Evolutionary conservation across 2,329 filamentous ascomycete genomes (phyloP), one percentile per base, ranked within the genome.

Genomic region (Aspergillus caelatus): DNA sequence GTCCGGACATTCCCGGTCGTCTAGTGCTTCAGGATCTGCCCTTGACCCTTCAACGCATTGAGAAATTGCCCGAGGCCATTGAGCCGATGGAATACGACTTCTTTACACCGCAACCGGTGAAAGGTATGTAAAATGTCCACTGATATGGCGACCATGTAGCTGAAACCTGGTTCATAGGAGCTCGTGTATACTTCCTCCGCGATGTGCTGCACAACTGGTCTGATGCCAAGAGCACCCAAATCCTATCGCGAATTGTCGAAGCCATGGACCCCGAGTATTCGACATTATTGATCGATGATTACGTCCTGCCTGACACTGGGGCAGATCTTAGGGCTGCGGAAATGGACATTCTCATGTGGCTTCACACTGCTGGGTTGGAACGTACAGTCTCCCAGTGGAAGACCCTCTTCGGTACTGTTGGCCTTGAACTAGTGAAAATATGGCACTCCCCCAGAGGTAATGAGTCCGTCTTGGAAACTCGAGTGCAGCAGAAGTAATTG

Each of bases 21-120:
- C 71, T 85, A 1, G 68, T 85, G 0, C 69, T 85, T 0, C 82
- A 86, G 65, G 84, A 85, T 64, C 74, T 82, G 3, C 75, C 78
- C 0, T 66, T 74, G 3, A 79, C 83, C 21, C 59, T 75, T 58
- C 65, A 71, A 56, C 61, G 66, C 2, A 60, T 63, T 55, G 39
- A 63, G 2, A 52, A 63, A 23, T 26, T 68, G 14, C 57, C 66
- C 19, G 60, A 57, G 2, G 60, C 62, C 2, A 68, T 75, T 11
- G 62, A 71, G 62, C 9, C 70, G 4, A 77, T 83, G 74, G 70
- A 70, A 1, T 76, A 84, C 59, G 79, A 84, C 65, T 84, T 84
- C 61, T 78, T 78, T 57, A 80, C 74, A 0, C 74, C 78, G 30
- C 80, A 84, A 63, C 81, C 79, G 0, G 67, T 84, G 11, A 79